Evolutionary conservation across 2,329 filamentous ascomycete species (phyloP).

Genomic region (Colletotrichum chlorophyti): DNA sequence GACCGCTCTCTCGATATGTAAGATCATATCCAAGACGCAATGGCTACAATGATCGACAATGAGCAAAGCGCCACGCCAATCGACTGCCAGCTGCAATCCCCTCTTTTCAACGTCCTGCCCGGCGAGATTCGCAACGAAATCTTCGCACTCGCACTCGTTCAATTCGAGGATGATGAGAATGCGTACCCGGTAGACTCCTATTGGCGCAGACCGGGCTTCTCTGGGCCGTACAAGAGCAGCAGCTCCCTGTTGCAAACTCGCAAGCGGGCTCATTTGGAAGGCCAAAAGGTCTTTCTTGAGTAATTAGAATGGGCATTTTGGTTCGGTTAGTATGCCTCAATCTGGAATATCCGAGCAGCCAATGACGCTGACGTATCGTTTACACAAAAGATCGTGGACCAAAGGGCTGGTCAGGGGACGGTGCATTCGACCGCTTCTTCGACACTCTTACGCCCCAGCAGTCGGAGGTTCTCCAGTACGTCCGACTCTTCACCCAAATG

Average conservation of each 20-base stretch:
- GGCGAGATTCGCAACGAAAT: constrained; percentile 57
- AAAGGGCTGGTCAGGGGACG: background rate
- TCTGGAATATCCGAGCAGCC: background rate
- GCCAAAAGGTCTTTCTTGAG: constrained; percentile 11
- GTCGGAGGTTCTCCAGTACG: constrained; percentile 30
- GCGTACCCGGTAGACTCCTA: constrained; percentile 40
- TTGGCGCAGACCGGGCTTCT: constrained; percentile 49
- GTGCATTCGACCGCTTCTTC: background rate
- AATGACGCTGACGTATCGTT: background rate
- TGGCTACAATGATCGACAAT: background rate
- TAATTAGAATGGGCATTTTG: constrained; percentile 21
- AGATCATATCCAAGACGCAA: no score
- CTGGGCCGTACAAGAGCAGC: constrained; percentile 42
- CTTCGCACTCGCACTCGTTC: constrained; percentile 48
- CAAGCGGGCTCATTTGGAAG: constrained; percentile 31
- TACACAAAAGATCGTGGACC: constrained; percentile 3
- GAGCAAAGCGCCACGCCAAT: background rate
- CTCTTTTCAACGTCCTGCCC: constrained; percentile 47
- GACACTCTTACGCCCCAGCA: constrained; percentile 5
- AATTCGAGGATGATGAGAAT: constrained; percentile 41
- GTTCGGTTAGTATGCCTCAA: background rate
- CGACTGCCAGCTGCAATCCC: background rate
- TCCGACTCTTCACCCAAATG: constrained; percentile 52
- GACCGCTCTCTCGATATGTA: no score
- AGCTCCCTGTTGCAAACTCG: constrained; percentile 49